Conservation (phyloP, 2,329 filamentous ascomycete species). For the Colletotrichum liriopes region DNA sequence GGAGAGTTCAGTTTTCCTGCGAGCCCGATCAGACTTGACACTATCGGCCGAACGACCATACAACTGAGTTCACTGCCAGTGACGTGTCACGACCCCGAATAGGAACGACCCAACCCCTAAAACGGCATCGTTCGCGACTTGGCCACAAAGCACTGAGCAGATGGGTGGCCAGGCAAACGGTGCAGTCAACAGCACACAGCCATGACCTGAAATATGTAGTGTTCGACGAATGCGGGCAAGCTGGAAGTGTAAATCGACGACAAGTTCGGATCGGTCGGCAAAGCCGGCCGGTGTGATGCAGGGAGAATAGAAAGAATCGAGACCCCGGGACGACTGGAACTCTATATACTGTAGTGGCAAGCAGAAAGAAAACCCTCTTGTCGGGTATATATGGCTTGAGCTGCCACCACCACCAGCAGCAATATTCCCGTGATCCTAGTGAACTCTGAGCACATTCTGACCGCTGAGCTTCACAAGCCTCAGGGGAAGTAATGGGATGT, state of each 20-base stretch:
- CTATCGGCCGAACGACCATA: not conserved
- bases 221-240: not conserved
- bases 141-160: slow-evolving; percentile 1
- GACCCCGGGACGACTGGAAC: not conserved
- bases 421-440: too few species aligned
- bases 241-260: not conserved
- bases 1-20: not conserved
- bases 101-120: not conserved
- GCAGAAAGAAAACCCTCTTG: too few species aligned
- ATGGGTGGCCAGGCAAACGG: not conserved
- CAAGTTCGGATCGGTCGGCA: not conserved
- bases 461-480: too few species aligned
- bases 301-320: not conserved
- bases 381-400: too few species aligned
- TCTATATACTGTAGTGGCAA: not conserved
- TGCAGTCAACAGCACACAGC: not conserved
- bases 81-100: slow-evolving; percentile 4
- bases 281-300: too few species aligned
- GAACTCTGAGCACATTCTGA: too few species aligned
- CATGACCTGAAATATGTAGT: not conserved
- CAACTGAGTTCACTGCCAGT: not conserved
- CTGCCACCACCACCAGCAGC: too few species aligned
- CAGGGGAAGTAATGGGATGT: too few species aligned
- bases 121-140: slow-evolving; percentile 22
- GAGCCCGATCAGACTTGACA: not conserved